These are phyloP conservation scores for Cutaneotrichosporon curvatum DNA, from an alignment of 1,284 basidiomycete genomes.

Conservation along the genomic window DNA sequence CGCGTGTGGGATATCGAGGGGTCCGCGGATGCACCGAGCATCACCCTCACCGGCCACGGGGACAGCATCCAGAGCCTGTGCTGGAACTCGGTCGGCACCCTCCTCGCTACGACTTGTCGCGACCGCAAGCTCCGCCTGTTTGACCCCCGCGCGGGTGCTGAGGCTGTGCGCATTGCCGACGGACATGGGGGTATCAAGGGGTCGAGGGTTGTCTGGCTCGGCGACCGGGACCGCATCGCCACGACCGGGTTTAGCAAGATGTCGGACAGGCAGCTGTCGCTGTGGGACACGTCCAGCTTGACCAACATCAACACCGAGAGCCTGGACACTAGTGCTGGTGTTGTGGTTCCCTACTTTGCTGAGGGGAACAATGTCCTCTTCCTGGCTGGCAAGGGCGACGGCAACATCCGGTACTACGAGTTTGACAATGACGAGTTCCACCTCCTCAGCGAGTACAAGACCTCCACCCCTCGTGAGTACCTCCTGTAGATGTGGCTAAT, in stretches of 20 bases:
- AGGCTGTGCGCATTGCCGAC: slow-evolving; percentile 72
- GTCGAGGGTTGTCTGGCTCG: slow-evolving; percentile 83
- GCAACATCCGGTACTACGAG: slow-evolving; percentile 93
- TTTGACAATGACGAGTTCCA: slow-evolving; percentile 79
- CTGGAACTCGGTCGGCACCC: slow-evolving; percentile 75
- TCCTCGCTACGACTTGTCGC: slow-evolving; percentile 67
- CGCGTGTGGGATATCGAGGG: slow-evolving; percentile 84
- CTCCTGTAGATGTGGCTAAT: no score
- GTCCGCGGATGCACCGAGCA: slow-evolving; percentile 55
- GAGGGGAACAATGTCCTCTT: slow-evolving; percentile 87
- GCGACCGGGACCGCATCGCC: slow-evolving; percentile 75
- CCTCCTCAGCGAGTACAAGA: slow-evolving; percentile 80
- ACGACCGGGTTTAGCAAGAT: slow-evolving; percentile 94
- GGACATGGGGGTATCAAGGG: slow-evolving; percentile 93
- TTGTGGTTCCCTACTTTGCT: slow-evolving; percentile 95
- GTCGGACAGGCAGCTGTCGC: slow-evolving; percentile 79
- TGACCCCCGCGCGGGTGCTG: slow-evolving; percentile 71
- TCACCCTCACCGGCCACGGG: slow-evolving; percentile 65
- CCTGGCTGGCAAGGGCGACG: slow-evolving; percentile 73
- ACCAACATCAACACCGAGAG: slow-evolving; percentile 65
- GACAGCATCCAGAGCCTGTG: slow-evolving; percentile 83
- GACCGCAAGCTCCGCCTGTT: slow-evolving; percentile 90
- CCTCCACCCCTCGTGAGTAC: slow-evolving; percentile 60
- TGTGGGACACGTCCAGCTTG: slow-evolving; percentile 76
- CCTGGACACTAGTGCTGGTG: slow-evolving; percentile 83